Base-by-base conservation (phyloP, 768 basidiomycete genomes). In the Tubosaeta sp. region DNA sequence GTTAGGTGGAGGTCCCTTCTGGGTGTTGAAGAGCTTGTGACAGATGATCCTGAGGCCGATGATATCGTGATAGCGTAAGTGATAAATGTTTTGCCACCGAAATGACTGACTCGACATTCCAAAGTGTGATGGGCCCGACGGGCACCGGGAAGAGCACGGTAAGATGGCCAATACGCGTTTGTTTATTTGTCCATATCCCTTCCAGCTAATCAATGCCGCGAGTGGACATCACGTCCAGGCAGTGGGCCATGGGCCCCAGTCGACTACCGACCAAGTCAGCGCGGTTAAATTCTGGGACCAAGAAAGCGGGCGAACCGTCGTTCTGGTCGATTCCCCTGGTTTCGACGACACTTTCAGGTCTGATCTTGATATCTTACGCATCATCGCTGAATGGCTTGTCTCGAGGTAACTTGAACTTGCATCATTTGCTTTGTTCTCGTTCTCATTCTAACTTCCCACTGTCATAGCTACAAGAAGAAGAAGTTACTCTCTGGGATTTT, bases 401-500 rank as follows among this genome's bases (percentile, higher is more conserved):
- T 36, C 35, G 8, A 36, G 35, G 35, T 36, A 18, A 36, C 18
- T n/a, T 4, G 3, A 18, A 36, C 18, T n/a, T 4, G 3, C 8
- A n/a, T 36, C 18, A 9, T n/a, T 16, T 19, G 18, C 3, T 16
- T 36, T 19, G 35, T 10, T n/a, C 18, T 36, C 1, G 6, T 36
- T 36, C 35, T 36, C n/a, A 36, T 10, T 16, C 25, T 8, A 27
- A 8, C n/a, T 36, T 36, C 35, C 10, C 35, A 36, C 11, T 10
- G 10, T 32, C 31, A 10, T 16, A 62, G 58, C 24, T 59, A 59
- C 38, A 32, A 30, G 13, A 44, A 30, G 4, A 5, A 44, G 2
- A 60, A 52, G 7, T 34, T 48, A 11, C 60, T 75, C 1, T 57
- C 67, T 10, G 71, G 68, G 1, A 64, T 75, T 24, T 13, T 75